Percentiles rank a stretch among this genome's conserved stretches.
Conservation (phyloP, 805 yeast species). For the Jamesozyma hellenica region DNA sequence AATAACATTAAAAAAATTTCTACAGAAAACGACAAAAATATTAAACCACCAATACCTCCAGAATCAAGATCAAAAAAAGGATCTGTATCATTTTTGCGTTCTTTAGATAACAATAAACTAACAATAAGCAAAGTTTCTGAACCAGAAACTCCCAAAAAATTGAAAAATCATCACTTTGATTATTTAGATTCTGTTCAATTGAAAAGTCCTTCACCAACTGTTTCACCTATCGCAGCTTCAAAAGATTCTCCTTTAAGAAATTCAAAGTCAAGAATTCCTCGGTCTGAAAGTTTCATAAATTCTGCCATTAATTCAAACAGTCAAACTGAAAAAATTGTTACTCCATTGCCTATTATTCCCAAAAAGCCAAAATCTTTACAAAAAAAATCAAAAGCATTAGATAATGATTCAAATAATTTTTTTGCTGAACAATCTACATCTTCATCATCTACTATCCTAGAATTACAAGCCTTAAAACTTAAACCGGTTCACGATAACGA, state of each 20-base stretch:
- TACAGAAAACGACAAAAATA: background rate
- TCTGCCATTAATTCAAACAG: slow-evolving; percentile 11
- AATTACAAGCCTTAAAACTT: slow-evolving; percentile 4
- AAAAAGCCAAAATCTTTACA: slow-evolving; percentile 8
- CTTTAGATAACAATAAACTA: slow-evolving; percentile 15
- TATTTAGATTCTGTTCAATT: slow-evolving; percentile 18
- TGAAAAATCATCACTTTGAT: slow-evolving; percentile 7
- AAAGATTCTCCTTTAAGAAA: background rate
- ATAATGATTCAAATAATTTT: background rate
- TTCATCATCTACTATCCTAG: background rate
- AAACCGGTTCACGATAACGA: slow-evolving; percentile 1
- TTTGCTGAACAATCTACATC: background rate
- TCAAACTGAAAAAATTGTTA: slow-evolving; percentile 1
- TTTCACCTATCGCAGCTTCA: background rate
- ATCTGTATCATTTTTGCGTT: slow-evolving; percentile 10
- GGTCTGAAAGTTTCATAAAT: slow-evolving; percentile 17
- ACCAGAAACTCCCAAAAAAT: background rate
- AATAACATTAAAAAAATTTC: too few species aligned
- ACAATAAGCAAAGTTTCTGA: slow-evolving; percentile 3
- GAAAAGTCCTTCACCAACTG: slow-evolving; percentile 5
- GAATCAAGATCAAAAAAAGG: slow-evolving; percentile 2
- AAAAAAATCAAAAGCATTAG: slow-evolving; percentile 2
- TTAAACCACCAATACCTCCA: slow-evolving; percentile 1
- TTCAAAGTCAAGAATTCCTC: background rate
- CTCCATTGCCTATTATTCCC: slow-evolving; percentile 10